Conservation (phyloP, 768 basidiomycete genomes). For the Leccinellum luteum region DNA sequence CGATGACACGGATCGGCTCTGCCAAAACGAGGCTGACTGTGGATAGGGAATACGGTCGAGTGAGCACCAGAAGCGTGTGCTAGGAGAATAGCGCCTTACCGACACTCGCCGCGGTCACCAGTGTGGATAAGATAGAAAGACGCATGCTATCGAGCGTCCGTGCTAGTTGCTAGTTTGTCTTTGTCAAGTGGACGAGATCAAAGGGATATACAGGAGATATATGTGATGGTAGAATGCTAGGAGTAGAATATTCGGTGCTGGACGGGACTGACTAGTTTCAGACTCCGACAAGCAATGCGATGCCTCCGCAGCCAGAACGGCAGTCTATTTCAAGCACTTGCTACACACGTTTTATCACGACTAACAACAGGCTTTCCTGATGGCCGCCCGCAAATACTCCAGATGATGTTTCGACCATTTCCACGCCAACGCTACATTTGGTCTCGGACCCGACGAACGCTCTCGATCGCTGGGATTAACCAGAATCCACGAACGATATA, state of each 20-base stretch:
- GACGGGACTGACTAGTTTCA: constrained; percentile 7
- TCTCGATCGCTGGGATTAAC: not conserved
- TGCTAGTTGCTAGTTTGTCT: not conserved
- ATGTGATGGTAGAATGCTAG: not conserved
- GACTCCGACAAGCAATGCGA: constrained; percentile 20
- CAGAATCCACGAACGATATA: not conserved
- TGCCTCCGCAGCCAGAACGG: not conserved
- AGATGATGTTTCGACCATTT: not conserved
- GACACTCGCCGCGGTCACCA: constrained; percentile 36
- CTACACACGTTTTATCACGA: not conserved
- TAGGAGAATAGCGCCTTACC: constrained; percentile 21
- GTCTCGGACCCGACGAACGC: not conserved
- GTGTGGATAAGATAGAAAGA: constrained; percentile 35
- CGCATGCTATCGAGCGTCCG: constrained; percentile 30
- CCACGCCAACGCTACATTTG: not conserved
- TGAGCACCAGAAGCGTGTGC: not conserved
- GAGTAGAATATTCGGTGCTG: not conserved
- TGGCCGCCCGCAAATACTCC: no score
- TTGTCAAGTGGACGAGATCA: not conserved
- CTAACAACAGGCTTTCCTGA: no score
- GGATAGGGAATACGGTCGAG: not conserved
- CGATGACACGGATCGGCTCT: constrained; percentile 49
- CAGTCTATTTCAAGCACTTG: not conserved
- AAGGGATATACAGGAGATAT: not conserved
- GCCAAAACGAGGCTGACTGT: constrained; percentile 41